Evolutionary conservation across 2,329 filamentous ascomycete species (phyloP), one percentile per base, ranked within the genome.

Genomic region (Botrytis pseudocinerea): DNA sequence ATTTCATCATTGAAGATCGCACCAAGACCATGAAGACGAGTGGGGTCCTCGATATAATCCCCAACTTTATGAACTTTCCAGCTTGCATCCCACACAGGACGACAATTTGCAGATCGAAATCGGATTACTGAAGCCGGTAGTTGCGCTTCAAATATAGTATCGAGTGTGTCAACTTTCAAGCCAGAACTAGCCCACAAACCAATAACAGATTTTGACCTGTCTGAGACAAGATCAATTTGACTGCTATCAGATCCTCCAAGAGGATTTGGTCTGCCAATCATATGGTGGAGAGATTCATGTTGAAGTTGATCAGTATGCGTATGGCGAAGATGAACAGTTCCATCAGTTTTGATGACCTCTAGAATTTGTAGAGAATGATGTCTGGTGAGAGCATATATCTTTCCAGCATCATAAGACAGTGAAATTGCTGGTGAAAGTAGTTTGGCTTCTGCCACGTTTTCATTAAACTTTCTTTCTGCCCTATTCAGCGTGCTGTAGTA

Each of bases 281-380:
- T 73, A 68, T 79, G 77, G 57, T 80, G 78, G 20, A 81, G 72
- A 42, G 77, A 77, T 69, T 79, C 75, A 18, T 80, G 79, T 42
- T 79, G 77, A 60, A 81, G 73, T 70, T 79, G 76, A 73, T 82
- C 78, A 42, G 76, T 78, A 74, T 81, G 79, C 28, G 77, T 80
- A 48, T 75, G 78, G 28, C 74, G 70, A 40, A 82, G 78, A 40
- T 79, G 71, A n/a, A 74, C 74, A 18, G 75, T 74, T 32, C 74
- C 77, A 61, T 74, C 70, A 22, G 57, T 71, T 60, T 76, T 74
- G n/a, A 74, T 72, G 51, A 83, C 74, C 68, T 86, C 86, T 74
- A 91, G 82, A 2, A 91, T 81, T 73, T 88, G 82, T 4, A 91
- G 78, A 2, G 89, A 91, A 76, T 91, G 86, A 22, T 81, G 79